These are phyloP conservation scores for Clitoria ternatea DNA, from an alignment of 306 rosid genomes.

Conservation along the genomic window DNA sequence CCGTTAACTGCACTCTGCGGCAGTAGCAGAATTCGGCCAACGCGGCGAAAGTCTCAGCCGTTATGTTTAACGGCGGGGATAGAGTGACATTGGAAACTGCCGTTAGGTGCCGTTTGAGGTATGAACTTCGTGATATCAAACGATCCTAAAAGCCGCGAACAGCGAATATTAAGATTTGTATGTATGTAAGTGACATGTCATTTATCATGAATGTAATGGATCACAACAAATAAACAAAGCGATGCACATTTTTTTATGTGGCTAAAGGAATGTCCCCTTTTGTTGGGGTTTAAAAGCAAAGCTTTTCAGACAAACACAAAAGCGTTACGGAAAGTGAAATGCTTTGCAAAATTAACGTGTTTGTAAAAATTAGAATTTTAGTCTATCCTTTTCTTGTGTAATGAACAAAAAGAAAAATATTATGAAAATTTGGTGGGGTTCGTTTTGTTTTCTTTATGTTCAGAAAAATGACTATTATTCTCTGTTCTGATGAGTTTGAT, in stretches of 20 bases:
- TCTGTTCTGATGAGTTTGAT: background rate
- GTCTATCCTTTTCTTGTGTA: background rate
- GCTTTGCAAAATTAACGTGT: background rate
- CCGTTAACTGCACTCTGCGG: slow-evolving; percentile 42
- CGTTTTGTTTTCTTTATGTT: background rate
- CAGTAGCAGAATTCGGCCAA: slow-evolving; percentile 78
- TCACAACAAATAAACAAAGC: background rate
- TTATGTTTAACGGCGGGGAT: slow-evolving; percentile 74
- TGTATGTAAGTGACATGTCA: background rate
- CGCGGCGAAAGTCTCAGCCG: slow-evolving; percentile 52
- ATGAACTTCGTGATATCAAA: slow-evolving; percentile 51
- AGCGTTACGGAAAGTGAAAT: background rate
- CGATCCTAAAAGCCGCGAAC: slow-evolving; percentile 47
- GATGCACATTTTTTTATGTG: slow-evolving; percentile 35
- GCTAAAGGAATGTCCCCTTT: slow-evolving; percentile 32
- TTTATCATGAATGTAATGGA: background rate
- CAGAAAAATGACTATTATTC: background rate
- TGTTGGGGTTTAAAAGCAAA: slow-evolving; percentile 21
- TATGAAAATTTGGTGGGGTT: background rate
- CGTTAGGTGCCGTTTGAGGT: slow-evolving; percentile 62
- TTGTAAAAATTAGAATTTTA: background rate
- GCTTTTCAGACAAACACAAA: slow-evolving; percentile 17
- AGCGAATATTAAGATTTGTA: background rate
- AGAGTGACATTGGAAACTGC: slow-evolving; percentile 45
- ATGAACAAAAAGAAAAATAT: background rate